Conservation (phyloP, 495 filamentous ascomycete genomes). For the Aspergillus bertholletiae region DNA sequence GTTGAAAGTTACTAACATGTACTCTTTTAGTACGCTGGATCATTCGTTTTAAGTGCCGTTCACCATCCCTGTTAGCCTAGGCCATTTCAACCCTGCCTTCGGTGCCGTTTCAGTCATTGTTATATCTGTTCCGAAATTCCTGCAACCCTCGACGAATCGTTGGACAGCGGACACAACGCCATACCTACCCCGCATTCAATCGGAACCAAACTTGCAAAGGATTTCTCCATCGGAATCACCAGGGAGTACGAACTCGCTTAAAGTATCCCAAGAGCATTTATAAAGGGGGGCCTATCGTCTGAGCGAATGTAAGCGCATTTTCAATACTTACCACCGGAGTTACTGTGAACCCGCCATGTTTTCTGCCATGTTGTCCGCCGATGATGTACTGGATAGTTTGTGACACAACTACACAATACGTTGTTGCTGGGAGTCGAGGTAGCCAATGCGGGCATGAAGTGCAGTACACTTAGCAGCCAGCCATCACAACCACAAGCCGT, state of each 20-base stretch:
- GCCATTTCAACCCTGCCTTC: not conserved
- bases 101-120: not conserved
- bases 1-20: not conserved
- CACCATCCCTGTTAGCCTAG: not conserved
- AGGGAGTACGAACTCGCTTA: conserved; percentile 3
- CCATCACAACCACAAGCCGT: not conserved
- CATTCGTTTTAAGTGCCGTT: not conserved
- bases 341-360: not conserved
- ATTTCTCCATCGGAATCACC: not conserved
- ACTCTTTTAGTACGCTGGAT: not conserved
- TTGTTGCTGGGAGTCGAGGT: not conserved
- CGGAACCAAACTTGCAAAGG: conserved; percentile 2
- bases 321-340: too few species aligned
- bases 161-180: conserved; percentile 9
- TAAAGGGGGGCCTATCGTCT: not conserved
- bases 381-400: not conserved
- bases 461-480: not conserved
- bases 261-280: not conserved
- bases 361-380: not conserved
- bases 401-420: not conserved
- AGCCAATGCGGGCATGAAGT: not conserved
- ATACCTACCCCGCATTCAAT: conserved; percentile 21
- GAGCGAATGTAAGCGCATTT: conserved; percentile 14
- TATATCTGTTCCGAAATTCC: not conserved
- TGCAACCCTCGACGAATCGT: not conserved